Percentiles rank a stretch among this genome's conserved stretches.
Conservation (phyloP, 768 basidiomycete genomes). For the Brasilioporus rufonigricans region DNA sequence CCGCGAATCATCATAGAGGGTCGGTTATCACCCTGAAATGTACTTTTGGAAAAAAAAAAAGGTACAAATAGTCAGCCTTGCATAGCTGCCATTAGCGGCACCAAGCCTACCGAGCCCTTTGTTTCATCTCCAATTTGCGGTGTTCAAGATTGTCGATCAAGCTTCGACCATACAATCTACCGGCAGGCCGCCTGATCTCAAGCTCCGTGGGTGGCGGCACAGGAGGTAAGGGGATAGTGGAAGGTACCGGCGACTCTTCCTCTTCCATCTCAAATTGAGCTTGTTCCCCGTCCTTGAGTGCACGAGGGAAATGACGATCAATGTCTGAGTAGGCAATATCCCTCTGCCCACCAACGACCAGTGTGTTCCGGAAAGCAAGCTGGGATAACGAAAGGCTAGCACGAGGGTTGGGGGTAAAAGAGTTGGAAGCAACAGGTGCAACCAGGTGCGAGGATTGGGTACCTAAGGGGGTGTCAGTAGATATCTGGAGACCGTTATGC, state of each 20-base stretch:
- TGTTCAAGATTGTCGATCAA: slow-evolving; percentile 87
- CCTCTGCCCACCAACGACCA: slow-evolving; percentile 65
- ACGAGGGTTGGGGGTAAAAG: slow-evolving; percentile 78
- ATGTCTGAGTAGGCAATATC: slow-evolving; percentile 63
- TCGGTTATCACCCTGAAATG: slow-evolving; percentile 84
- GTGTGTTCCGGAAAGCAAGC: slow-evolving; percentile 80
- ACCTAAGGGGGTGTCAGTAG: slow-evolving; percentile 73
- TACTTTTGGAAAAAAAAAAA: slow-evolving; percentile 44
- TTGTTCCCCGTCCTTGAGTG: slow-evolving; percentile 78
- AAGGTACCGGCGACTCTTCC: slow-evolving; percentile 35
- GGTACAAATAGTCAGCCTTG: too few species aligned
- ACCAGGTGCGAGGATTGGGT: slow-evolving; percentile 56
- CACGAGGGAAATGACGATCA: slow-evolving; percentile 62
- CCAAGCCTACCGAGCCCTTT: slow-evolving; percentile 71
- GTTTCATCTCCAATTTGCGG: slow-evolving; percentile 79
- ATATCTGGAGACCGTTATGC: slow-evolving; percentile 60
- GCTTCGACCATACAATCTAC: slow-evolving; percentile 83
- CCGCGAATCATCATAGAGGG: slow-evolving; percentile 92
- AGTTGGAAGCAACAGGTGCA: slow-evolving; percentile 51
- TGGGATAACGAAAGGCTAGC: slow-evolving; percentile 73
- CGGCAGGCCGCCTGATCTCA: slow-evolving; percentile 53
- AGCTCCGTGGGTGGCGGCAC: slow-evolving; percentile 32
- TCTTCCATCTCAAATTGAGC: slow-evolving; percentile 46
- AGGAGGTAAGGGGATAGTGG: slow-evolving; percentile 30
- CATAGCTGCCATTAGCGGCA: background rate